A percentile compares a stretch with the other conserved stretches of the same genome.
phyloP scores from a whole-genome alignment of 1,284 basidiomycete genomes.

The Boletus coffeatus region DNA sequence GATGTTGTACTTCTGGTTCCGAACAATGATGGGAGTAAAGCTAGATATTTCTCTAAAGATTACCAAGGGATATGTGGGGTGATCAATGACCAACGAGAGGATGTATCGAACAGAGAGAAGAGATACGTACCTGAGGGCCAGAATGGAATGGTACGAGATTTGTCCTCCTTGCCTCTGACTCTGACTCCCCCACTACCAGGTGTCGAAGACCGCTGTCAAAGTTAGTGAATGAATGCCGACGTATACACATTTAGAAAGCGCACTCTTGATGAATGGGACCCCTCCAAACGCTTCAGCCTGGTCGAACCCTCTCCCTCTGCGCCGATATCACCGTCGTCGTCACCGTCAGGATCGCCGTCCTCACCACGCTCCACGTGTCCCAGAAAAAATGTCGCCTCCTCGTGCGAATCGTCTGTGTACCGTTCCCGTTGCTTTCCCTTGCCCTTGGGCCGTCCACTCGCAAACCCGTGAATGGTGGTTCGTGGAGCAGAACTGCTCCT shows the following conservation, averaged over 20 bases:
- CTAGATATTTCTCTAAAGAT: slow-evolving; percentile 52
- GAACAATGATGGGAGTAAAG: slow-evolving; percentile 83
- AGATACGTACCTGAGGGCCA: slow-evolving; percentile 55
- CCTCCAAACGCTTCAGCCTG: slow-evolving; percentile 23
- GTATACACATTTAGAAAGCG: slow-evolving; percentile 2
- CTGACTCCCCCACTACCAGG: slow-evolving; percentile 26
- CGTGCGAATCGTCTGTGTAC: slow-evolving; percentile 58
- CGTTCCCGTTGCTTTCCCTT: slow-evolving; percentile 43
- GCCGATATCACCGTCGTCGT: slow-evolving; percentile 22
- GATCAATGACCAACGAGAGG: slow-evolving; percentile 1
- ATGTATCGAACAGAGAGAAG: not conserved
- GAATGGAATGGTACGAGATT: slow-evolving; percentile 75
- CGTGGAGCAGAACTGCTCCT: slow-evolving; percentile 33
- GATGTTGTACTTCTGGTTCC: slow-evolving; percentile 98
- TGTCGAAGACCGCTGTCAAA: slow-evolving; percentile 30
- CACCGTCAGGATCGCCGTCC: slow-evolving; percentile 23
- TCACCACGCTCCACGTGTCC: slow-evolving; percentile 29
- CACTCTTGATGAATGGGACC: slow-evolving; percentile 22
- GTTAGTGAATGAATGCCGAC: slow-evolving; percentile 1
- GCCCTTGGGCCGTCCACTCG: slow-evolving; percentile 24
- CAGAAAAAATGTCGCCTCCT: slow-evolving; percentile 47
- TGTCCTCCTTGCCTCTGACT: slow-evolving; percentile 45
- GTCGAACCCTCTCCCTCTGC: slow-evolving; percentile 24
- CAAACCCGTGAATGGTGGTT: slow-evolving; percentile 23
- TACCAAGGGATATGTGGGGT: not conserved